Base-by-base conservation (phyloP, 805 yeast species). In the Maudiozyma saulgeensis region DNA sequence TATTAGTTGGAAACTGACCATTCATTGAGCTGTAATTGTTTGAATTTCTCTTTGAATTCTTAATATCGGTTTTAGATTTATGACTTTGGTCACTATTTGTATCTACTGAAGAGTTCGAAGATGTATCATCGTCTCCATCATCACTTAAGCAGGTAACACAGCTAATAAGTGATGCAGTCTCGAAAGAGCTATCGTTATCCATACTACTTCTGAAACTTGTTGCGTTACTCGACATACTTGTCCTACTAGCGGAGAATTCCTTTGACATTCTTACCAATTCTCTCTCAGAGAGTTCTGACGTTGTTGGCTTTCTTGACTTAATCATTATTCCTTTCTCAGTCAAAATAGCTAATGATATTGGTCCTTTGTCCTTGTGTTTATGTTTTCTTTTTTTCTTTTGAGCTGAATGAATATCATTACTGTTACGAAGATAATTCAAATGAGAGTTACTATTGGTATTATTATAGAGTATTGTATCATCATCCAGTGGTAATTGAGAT, bases 71-170 rank as follows among this genome's bases (percentile, higher is more conserved):
- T 34, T 28, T 34, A 4, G 26, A 16, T 15, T 18, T 23, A 34
- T 31, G 16, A 13, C 41, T 19, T 6, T 35, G 18, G 6, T 11
- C 15, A 6, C 21, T 38, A 23, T n/a, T 37, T 13, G 19, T 32
- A 6, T 38, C 25, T 16, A 9, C 12, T 25, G 50, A 44, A 3
- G 41, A 25, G 3, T 6, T 8, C 9, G 44, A 28, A 38, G 50
- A 48, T 15, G 34, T 12, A 2, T 47, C 47, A 1, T 43, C 48
- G 23, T 46, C 49, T 1, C 35, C 43, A 21, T 46, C 49, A 44
- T 61, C 63, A 52, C 67, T 62, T 42, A 67, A 44, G 42, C 69
- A 67, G 4, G 69, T 66, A n/a, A 66, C 67, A 47, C 69, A 66
- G 41, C 69, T 66, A 38, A 66, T 58, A 12, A 62, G 49, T 6